Base-by-base conservation (phyloP, 2,329 filamentous ascomycete genomes). In the Monilinia fructicola region DNA sequence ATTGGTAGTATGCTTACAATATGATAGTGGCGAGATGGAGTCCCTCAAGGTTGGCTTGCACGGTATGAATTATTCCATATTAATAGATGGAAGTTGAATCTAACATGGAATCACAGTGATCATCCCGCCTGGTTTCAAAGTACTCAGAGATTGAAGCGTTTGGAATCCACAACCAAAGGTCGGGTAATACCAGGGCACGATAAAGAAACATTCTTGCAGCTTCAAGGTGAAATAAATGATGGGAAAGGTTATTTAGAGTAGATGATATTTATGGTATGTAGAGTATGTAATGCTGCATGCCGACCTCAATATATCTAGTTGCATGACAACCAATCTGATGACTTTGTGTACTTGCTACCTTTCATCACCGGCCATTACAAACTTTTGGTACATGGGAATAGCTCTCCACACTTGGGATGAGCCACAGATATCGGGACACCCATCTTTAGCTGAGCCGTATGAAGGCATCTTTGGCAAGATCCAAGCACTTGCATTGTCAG, bases 11-110 rank as follows among this genome's bases (percentile, higher is more conserved):
- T 59, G 6, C 65, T 58, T 53, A 65, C 16, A 60, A 54, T 48
- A 21, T 35, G 4, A 28, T 35, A 73, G 72, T 74, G 71, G 71
- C 67, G 71, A 55, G 72, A 74, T 67, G 72, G 72, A 12, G 68
- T 73, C 53, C 76, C 76, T 7, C 76, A 78, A 58, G 76, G 76
- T 9, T 77, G 76, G 76, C 67, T 77, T 4, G 74, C 75, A 54
- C 69, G 72, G 70, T 73, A 69, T 50, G 66, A 62, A n/a, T n/a
- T 38, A n/a, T n/a, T 18, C 40, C 14, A 44, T 26, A 46, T 11
- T 10, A n/a, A 16, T 26, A 18, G 38, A 35, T 14, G 6, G n/a
- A 50, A 60, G 9, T 28, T 1, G 21, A 23, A 42, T 31, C 65
- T 70, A 58, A 71, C 14, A 42, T 53, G 31, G 2, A 54, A 21